Base-by-base conservation (phyloP, 495 filamentous ascomycete species). In the Aspergillus sclerotioniger region DNA sequence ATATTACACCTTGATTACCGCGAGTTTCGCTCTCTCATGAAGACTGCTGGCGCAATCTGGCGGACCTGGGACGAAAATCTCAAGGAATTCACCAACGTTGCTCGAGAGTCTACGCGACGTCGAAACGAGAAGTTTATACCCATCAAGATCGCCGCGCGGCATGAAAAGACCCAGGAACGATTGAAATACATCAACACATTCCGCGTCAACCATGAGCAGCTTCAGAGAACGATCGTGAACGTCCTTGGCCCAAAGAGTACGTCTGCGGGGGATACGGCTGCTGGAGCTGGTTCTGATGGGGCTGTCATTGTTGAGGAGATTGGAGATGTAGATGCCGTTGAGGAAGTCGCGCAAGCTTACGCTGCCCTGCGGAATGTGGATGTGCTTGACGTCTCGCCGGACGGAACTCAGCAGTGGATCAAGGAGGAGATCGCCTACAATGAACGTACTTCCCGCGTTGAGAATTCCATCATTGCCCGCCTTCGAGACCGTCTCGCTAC, bases 381-480 rank as follows among this genome's bases (percentile, higher is more conserved):
- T 70, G 86, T 98, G 9, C 81, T 99, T 17, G 94, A 99, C 73
- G 90, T 96, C 28, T 88, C 92, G 7, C 81, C 81, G 0, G 90
- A 95, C 70, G 94, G 94, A 46, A 96, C 92, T 10, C 84, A 88
- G 56, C 82, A 87, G 53, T 99, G 94, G 92, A 89, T 90, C 25
- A 85, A 90, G 60, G 93, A 91, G 25, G 94, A 99, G 73, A 90
- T 90, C 60, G 87, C 85, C 20, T 99, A 99, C 76, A 98, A 96
- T 63, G 95, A 98, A 67, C 88, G 94, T 17, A 98, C 94, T 25
- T 91, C 94, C 13, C 83, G 94, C 16, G 94, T 99, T 8, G 94
- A 99, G 69, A 99, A 98, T 68, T 96, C 95, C 10, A 99, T 99
- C 69, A 99, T 99, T 69, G 91, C 94, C 55, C 85, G 92, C 35